A percentile compares a stretch with the other conserved stretches of the same genome.
Conservation (phyloP, 2,329 filamentous ascomycete species). For the Rachicladosporium sp. region DNA sequence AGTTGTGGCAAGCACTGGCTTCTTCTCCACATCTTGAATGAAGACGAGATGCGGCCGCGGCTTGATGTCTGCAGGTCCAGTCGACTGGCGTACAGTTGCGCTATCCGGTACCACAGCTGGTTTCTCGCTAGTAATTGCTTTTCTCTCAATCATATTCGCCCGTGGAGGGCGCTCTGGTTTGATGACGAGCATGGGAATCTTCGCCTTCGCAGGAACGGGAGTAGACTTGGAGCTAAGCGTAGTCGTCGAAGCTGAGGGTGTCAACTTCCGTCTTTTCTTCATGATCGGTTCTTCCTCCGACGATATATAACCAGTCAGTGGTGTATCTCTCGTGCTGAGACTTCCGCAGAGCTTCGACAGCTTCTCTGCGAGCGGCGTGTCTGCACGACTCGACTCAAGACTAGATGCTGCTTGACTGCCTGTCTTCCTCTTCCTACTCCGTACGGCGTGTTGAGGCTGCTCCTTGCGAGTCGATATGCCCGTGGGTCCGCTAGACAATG, state of each 20-base stretch:
- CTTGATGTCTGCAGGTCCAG: neutral
- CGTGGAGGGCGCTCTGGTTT: neutral
- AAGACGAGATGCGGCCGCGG: neutral
- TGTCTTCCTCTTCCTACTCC: neutral
- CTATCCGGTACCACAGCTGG: neutral
- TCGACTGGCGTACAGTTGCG: neutral
- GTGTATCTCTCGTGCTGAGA: neutral
- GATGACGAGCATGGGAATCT: neutral
- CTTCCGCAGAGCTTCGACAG: neutral
- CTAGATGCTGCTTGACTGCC: neutral
- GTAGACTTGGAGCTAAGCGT: neutral
- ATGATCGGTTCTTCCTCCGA: constrained; percentile 1
- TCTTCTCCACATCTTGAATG: neutral
- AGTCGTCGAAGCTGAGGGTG: neutral
- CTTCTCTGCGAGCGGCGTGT: neutral
- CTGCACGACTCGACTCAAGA: neutral
- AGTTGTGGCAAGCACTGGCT: neutral
- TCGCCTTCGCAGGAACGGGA: neutral
- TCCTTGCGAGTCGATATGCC: neutral
- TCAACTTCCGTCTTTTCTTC: neutral
- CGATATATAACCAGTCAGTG: neutral
- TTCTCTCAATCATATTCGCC: neutral
- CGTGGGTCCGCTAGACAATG: neutral
- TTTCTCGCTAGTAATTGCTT: neutral
- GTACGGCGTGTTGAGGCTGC: neutral